Evolutionary conservation across 306 rosid genomes (phyloP), one percentile per base, ranked within the genome.

Genomic region (Lathyrus sativus): DNA sequence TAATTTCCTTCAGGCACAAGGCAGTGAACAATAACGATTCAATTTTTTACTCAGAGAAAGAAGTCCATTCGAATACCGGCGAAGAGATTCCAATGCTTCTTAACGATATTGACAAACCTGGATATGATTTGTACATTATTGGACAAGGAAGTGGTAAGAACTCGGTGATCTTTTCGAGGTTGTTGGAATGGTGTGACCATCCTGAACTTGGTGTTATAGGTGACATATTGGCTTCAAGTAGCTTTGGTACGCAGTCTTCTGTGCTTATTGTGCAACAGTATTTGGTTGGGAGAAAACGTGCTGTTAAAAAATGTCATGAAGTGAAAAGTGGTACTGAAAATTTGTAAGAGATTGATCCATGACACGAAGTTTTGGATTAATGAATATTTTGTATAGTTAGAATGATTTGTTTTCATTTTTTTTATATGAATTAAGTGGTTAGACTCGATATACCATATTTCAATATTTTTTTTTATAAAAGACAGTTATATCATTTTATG

Each of bases 191-290:
- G 86, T 74, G 82, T 26, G 86, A 83, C 22, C 57, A 55, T 41
- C 88, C 79, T 2, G 91, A 83, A 63, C 70, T 83, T 7, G 86
- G 88, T 18, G 67, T 62, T 39, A 18, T 62, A 11, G 67, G 49
- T 5, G 49, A 62, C 49, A 62, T 39, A 38, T 29, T 83, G 14
- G 81, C 77, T 29, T 80, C 83, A 5, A 46, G 74, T 0, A 68
- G 55, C 48, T 78, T 83, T 65, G 74, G 77, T 0, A 31, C 74
- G 10, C 50, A 46, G 0, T 74, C 89, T 3, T 87, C 84, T 5
- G 29, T 87, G 65, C 83, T 87, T 22, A 77, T 84, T 6, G 74
- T 87, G 22, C 87, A 82, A 7, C 80, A 78, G 15, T 80, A 76
- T 49, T 64, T 14, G 4, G 9, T 14, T 13, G 70, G 70, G 53